Evolutionary conservation across 768 basidiomycete genomes (phyloP).

Genomic region (Hygrocybe punicea): DNA sequence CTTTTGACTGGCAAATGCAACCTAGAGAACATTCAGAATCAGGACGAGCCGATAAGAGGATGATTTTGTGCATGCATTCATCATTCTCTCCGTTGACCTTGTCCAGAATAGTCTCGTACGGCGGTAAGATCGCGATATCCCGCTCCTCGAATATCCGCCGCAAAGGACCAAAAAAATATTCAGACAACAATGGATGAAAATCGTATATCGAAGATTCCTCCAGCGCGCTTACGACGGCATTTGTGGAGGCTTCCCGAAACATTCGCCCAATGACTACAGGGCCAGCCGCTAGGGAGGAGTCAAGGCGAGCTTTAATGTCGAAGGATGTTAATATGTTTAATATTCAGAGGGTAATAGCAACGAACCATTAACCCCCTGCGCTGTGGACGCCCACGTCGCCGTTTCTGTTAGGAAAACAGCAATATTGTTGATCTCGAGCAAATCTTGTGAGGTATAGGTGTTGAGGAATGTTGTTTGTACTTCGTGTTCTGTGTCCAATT

Average conservation of each 20-base stretch:
- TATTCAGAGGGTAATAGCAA: neutral
- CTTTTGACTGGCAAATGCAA: conserved; percentile 2
- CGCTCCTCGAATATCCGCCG: neutral
- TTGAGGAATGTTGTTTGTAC: conserved; percentile 7
- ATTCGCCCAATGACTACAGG: too few species aligned
- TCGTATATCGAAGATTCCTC: neutral
- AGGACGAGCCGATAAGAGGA: neutral
- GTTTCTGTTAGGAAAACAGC: conserved; percentile 7
- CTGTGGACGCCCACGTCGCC: neutral
- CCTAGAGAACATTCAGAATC: neutral
- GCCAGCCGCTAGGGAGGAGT: too few species aligned
- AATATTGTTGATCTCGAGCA: conserved; percentile 13
- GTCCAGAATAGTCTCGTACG: conserved; percentile 8
- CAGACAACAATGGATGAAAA: neutral
- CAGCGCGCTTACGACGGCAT: neutral
- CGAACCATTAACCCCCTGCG: neutral
- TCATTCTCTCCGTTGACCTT: conserved; percentile 8
- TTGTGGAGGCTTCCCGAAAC: neutral
- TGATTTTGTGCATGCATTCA: conserved; percentile 3
- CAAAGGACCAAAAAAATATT: neutral
- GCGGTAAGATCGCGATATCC: neutral
- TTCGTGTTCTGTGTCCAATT: neutral
- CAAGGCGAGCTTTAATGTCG: neutral
- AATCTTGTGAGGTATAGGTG: conserved; percentile 11
- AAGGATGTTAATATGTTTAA: neutral